phyloP scores from a whole-genome alignment of 208 protist species.

The Leishmania amazonensis region DNA sequence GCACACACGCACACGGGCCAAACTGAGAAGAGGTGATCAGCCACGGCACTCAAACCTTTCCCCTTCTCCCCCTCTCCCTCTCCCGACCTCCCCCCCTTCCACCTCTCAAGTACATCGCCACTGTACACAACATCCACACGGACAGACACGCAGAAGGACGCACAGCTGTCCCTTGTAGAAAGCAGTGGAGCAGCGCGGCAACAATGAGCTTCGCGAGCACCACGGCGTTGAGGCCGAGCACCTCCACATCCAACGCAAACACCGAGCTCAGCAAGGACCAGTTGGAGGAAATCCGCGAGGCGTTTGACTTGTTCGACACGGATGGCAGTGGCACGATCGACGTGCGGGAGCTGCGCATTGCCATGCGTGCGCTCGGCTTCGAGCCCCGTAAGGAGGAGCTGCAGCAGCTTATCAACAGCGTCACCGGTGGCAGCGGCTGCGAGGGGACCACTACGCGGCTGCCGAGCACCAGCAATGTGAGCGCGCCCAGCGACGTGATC shows the following conservation, averaged over 20 bases:
- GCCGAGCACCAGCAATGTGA: neutral
- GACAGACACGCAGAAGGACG: constrained; percentile 8
- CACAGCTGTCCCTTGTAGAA: neutral
- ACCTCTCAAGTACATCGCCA: neutral
- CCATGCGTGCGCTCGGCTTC: constrained; percentile 95
- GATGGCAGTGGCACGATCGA: constrained; percentile 95
- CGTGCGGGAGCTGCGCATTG: constrained; percentile 92
- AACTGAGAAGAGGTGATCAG: neutral
- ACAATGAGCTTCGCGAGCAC: neutral
- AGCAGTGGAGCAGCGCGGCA: neutral
- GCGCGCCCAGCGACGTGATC: constrained; percentile 43
- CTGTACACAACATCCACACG: neutral
- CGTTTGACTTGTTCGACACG: constrained; percentile 97
- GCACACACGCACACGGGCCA: neutral
- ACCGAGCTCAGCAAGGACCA: constrained; percentile 82
- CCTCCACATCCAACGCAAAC: constrained; percentile 11
- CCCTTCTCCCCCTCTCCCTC: neutral
- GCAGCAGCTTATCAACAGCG: constrained; percentile 72
- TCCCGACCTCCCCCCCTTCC: neutral
- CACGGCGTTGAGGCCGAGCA: neutral
- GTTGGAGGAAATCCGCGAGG: constrained; percentile 94
- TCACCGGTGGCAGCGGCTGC: constrained; percentile 4
- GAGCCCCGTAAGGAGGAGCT: constrained; percentile 95
- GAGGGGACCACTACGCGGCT: neutral
- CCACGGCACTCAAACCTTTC: neutral